These are phyloP conservation scores for Dillenia suffruticosa DNA, from an alignment of 164 flowering plant genomes.

Conservation along the genomic window DNA sequence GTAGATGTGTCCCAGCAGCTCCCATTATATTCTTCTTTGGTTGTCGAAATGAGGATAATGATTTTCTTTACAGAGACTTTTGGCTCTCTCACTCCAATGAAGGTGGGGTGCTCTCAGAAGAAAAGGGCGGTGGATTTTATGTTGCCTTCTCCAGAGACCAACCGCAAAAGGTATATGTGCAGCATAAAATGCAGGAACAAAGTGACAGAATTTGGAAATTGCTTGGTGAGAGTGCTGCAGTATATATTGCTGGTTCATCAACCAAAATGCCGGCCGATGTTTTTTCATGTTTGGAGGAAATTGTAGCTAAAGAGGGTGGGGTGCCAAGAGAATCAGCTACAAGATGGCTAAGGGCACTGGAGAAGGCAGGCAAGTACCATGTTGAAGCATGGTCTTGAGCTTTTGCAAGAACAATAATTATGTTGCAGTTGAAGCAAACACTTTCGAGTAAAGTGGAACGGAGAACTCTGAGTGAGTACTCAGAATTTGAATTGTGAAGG, in stretches of 20 bases:
- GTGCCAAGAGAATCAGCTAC: conserved; percentile 55
- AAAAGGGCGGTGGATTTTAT: conserved; percentile 85
- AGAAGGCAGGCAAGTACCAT: conserved; percentile 76
- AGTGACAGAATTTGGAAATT: conserved; percentile 61
- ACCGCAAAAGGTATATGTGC: conserved; percentile 80
- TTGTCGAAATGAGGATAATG: conserved; percentile 67
- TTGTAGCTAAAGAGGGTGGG: conserved; percentile 59
- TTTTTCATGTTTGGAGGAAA: conserved; percentile 60
- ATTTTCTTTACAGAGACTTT: conserved; percentile 75
- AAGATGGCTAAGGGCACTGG: conserved; percentile 57
- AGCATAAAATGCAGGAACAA: conserved; percentile 77
- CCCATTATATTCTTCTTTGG: conserved; percentile 88
- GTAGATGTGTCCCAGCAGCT: conserved; percentile 37
- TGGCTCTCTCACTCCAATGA: conserved; percentile 59
- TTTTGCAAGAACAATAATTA: neutral
- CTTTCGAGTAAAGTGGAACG: too few relatives aligned
- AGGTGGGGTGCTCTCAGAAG: conserved; percentile 73
- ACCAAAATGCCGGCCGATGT: conserved; percentile 95
- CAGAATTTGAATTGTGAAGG: too few relatives aligned
- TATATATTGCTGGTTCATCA: conserved; percentile 90
- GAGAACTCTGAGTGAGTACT: too few relatives aligned
- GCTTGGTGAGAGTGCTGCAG: conserved; percentile 64
- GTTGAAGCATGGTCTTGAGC: conserved; percentile 95
- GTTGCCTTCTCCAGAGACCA: conserved; percentile 94
- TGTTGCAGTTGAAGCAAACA: too few relatives aligned